Evolutionary conservation across 2,329 filamentous ascomycete species (phyloP).

Genomic region (Colletotrichum tropicale): DNA sequence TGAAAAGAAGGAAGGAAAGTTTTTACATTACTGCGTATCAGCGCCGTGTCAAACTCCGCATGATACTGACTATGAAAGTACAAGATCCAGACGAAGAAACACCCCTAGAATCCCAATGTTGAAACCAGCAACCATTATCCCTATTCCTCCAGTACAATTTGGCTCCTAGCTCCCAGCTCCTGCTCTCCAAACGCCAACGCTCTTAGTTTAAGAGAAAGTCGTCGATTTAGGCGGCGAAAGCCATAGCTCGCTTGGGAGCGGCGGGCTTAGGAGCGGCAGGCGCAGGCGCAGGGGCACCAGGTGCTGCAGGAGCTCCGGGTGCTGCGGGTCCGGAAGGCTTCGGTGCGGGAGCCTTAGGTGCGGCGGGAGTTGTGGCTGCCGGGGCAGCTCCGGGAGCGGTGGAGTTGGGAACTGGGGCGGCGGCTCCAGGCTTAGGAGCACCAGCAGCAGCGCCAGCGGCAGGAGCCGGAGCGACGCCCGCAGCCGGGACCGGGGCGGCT

Average conservation of each 20-base stretch:
- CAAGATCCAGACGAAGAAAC: background rate
- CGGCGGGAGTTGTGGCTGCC: background rate
- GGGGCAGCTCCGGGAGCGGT: background rate
- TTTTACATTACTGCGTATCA: background rate
- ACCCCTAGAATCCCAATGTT: background rate
- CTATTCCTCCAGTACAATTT: background rate
- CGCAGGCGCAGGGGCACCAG: background rate
- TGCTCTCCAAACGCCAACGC: background rate
- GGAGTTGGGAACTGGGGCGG: background rate
- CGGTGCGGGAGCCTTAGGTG: background rate
- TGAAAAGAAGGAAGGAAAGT: background rate
- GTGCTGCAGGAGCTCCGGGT: background rate
- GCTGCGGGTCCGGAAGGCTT: background rate
- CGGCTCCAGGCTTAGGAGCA: background rate
- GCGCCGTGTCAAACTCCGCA: background rate
- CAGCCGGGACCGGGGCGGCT: background rate
- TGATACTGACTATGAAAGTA: background rate
- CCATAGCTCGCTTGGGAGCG: background rate
- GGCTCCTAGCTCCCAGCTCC: background rate
- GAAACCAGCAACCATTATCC: background rate
- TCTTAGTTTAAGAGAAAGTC: background rate
- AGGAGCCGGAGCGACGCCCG: background rate
- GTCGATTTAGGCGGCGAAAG: background rate
- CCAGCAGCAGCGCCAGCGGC: background rate
- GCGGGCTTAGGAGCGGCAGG: background rate